Base-by-base conservation (phyloP, 192 early-diverging fungal species). In the Coemansia sp. region DNA sequence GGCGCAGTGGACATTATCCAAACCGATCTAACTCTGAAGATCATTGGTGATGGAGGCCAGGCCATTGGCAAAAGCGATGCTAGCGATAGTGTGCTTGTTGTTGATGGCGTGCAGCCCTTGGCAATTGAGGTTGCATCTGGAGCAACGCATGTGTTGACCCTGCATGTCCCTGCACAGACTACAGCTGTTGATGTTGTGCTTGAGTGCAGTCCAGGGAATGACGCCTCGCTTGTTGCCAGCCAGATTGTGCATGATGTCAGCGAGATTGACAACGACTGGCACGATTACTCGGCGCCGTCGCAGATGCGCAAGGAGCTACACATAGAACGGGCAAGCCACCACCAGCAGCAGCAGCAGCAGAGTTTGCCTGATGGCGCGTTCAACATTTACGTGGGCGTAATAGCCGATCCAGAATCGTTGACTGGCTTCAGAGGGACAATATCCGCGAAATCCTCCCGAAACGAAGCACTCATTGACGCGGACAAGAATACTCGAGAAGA, bases 11-110 rank as follows among this genome's bases (percentile, higher is more conserved):
- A 89, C 11, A 82, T 92, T 3, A 87, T 92, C 4, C 89, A 95
- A 66, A 91, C 90, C 0, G 94, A 95, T 77, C 71, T 95, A 18
- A 89, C 88, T 16, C 90, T 95, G 6, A 92, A 94, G 65, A 89
- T 95, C 58, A 80, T 86, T 44, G 85, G 88, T 5, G 24, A 11
- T 16, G 24, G 24, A 1, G 8, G 26, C 9, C 24, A 23, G 51
- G 11, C 51, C 8, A 21, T n/a, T 0, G 20, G 18, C 20, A 34
- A 36, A 0, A n/a, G 57, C 9, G 9, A 10, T 30, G 49, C 6
- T 2, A 26, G 9, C 23, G 20, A 1, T 24, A 6, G 14, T 24
- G 24, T 14, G 1, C 33, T 59, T 59, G 33, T 14, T 34, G 9
- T 59, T n/a, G 57, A 59, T 38, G 57, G 15, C 9, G 18, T 1